phyloP scores from a whole-genome alignment of 148 eudicot genomes.

The Vaccinium macrocarpon region DNA sequence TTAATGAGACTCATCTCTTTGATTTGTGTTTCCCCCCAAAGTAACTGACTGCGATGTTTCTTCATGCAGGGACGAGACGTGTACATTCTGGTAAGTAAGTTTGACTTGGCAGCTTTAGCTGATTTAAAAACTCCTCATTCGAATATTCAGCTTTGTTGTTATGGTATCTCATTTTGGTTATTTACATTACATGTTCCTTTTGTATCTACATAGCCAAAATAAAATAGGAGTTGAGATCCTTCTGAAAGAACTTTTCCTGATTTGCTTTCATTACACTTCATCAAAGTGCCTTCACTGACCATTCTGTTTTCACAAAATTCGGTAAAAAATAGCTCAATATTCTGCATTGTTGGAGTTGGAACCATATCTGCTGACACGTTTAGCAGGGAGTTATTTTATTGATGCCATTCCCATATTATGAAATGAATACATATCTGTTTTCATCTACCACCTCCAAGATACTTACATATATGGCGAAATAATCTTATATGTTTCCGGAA shows the following conservation, averaged over 20 bases:
- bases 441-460: background rate
- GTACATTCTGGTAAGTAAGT: slow-evolving; percentile 79
- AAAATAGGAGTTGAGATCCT: background rate
- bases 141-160: background rate
- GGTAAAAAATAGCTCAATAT: background rate
- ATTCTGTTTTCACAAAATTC: background rate
- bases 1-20: slow-evolving; percentile 6
- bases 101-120: slow-evolving; percentile 24
- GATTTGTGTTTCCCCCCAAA: background rate
- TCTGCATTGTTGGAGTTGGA: background rate
- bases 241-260: too few relatives aligned
- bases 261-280: background rate
- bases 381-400: background rate
- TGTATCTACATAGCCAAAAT: background rate
- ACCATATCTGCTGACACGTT: background rate
- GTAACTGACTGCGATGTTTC: slow-evolving; percentile 22
- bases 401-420: background rate
- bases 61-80: slow-evolving; percentile 87
- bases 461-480: background rate
- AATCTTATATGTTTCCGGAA: background rate
- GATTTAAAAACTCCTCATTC: slow-evolving; percentile 10
- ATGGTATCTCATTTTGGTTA: background rate
- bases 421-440: background rate
- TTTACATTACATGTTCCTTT: background rate
- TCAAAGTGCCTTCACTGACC: background rate